Conservation (phyloP, 306 rosid species). For the Prunus salicina region DNA sequence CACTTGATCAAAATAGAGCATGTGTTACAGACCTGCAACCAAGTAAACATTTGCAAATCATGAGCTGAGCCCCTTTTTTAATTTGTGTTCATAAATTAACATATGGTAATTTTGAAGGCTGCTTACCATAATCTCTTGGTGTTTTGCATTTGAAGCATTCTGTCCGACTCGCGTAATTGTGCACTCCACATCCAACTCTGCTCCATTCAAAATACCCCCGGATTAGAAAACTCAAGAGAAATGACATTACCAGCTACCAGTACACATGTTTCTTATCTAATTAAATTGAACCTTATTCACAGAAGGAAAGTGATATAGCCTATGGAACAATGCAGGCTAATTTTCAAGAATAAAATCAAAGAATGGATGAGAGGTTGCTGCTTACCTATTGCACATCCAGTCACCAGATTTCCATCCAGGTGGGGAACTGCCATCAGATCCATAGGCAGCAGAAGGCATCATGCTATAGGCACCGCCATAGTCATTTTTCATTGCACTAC, state of each 20-base stretch:
- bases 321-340: constrained; percentile 9
- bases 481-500: constrained; percentile 59
- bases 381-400: constrained; percentile 83
- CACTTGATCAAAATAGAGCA: constrained; percentile 38
- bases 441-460: constrained; percentile 52
- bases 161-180: constrained; percentile 85
- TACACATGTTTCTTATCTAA: too few species aligned
- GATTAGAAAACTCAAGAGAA: constrained; percentile 6
- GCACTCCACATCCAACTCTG: constrained; percentile 86
- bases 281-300: too few species aligned
- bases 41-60: constrained; percentile 19
- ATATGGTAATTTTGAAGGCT: neutral
- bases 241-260: neutral
- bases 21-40: constrained; percentile 32
- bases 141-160: constrained; percentile 85
- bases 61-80: neutral
- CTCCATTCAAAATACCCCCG: constrained; percentile 9
- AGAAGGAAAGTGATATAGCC: too few species aligned
- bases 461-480: constrained; percentile 45
- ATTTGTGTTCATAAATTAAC: neutral
- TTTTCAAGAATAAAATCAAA: neutral
- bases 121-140: constrained; percentile 62
- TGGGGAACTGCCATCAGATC: constrained; percentile 53
- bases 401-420: constrained; percentile 99
- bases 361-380: neutral